These are phyloP conservation scores for Linum lewisii DNA, from an alignment of 345 rosid genomes.

Conservation along the genomic window DNA sequence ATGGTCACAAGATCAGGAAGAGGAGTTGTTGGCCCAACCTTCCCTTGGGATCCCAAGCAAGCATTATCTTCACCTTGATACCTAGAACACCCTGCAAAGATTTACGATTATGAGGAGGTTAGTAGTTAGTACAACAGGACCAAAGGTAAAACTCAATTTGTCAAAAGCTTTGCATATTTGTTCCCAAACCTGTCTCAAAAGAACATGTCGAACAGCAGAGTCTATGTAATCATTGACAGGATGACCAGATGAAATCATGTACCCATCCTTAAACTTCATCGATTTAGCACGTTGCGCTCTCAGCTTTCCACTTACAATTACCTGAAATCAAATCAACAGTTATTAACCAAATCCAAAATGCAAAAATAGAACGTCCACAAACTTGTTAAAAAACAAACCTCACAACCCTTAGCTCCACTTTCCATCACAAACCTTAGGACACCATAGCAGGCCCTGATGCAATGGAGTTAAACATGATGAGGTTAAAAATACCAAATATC, in stretches of 20 bases:
- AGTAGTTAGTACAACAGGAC: no score
- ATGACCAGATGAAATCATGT: conserved; percentile 92
- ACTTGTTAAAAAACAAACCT: conserved; percentile 35
- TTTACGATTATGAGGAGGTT: no score
- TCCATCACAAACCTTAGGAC: conserved; percentile 77
- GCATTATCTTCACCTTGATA: conserved; percentile 68
- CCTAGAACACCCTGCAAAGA: conserved; percentile 52
- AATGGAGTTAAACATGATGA: no score
- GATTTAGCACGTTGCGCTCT: conserved; percentile 86
- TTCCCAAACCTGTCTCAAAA: conserved; percentile 87
- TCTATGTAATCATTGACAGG: conserved; percentile 84
- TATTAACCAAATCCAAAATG: no score
- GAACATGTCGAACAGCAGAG: conserved; percentile 78
- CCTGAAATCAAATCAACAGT: conserved; percentile 29
- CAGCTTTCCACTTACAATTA: conserved; percentile 84
- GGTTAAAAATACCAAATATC: no score
- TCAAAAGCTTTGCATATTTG: no score
- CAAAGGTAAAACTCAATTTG: no score
- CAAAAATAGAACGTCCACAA: no score
- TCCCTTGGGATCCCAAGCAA: conserved; percentile 69
- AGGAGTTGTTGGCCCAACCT: conserved; percentile 53
- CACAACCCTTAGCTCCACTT: conserved; percentile 86
- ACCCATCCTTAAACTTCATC: conserved; percentile 93
- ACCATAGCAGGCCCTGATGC: conserved; percentile 92
- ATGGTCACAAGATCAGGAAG: conserved; percentile 69